phyloP scores from a whole-genome alignment of 2,329 filamentous ascomycete species.

The Arthrobotrys iridis region DNA sequence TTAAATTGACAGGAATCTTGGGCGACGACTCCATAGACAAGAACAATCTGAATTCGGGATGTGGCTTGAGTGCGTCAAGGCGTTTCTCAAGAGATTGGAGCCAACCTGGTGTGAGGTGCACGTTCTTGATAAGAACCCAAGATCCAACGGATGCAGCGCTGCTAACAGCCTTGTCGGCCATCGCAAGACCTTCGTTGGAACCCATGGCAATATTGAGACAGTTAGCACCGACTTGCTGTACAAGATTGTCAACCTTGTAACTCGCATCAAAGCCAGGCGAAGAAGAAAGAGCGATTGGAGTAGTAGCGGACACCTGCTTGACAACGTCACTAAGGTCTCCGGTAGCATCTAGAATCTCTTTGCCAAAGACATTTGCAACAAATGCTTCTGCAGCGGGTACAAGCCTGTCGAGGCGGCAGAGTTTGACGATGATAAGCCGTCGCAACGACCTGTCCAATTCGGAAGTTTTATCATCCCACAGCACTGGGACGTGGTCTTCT shows the following conservation, averaged over 20 bases:
- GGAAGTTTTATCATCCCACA: constrained; percentile 70
- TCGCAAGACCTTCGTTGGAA: constrained; percentile 90
- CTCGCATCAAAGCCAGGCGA: constrained; percentile 97
- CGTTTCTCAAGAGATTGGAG: constrained; percentile 96
- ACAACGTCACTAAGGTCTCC: constrained; percentile 89
- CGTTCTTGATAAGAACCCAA: constrained; percentile 99
- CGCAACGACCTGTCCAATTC: constrained; percentile 79
- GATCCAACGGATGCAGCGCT: constrained; percentile 89
- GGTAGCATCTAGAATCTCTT: constrained; percentile 80
- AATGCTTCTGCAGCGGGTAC: constrained; percentile 94
- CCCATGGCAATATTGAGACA: constrained; percentile 99
- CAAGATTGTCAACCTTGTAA: constrained; percentile 97
- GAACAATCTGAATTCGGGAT: constrained; percentile 92
- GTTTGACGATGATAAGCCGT: constrained; percentile 88
- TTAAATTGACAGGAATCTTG: constrained; percentile 95
- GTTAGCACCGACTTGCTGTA: constrained; percentile 80
- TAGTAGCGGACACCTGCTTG: constrained; percentile 80
- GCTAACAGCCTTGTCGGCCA: constrained; percentile 92
- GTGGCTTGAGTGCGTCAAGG: constrained; percentile 92
- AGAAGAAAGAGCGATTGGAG: constrained; percentile 90
- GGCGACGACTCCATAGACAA: constrained; percentile 96
- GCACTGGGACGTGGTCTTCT: constrained; percentile 80
- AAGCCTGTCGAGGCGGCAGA: constrained; percentile 94
- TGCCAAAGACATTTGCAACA: constrained; percentile 83
- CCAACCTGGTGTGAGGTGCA: constrained; percentile 95